Percentiles rank a stretch among this genome's conserved stretches.
Evolutionary conservation across 1,284 basidiomycete species (phyloP).

Genomic region (Garcileccinum viscosum): DNA sequence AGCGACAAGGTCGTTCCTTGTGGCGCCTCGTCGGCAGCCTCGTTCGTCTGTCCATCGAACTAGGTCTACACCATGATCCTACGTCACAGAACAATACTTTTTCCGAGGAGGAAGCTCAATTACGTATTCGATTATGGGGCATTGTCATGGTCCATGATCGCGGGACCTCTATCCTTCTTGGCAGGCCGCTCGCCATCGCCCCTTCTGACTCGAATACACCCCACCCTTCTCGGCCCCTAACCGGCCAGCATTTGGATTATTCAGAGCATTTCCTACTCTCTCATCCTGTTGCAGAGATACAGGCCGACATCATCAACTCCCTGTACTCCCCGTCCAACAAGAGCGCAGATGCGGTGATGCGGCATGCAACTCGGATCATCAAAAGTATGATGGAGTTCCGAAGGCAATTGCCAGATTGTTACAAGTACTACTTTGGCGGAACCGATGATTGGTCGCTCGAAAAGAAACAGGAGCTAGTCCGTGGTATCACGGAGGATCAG

Average conservation of each 20-base stretch:
- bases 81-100: conserved; percentile 69
- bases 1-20: conserved; percentile 83
- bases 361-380: conserved; percentile 76
- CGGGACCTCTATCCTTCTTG: conserved; percentile 82
- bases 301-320: conserved; percentile 84
- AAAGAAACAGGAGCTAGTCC: conserved; percentile 66
- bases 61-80: conserved; percentile 84
- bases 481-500: conserved; percentile 76
- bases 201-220: conserved; percentile 81
- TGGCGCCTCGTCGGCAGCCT: conserved; percentile 85
- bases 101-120: conserved; percentile 72
- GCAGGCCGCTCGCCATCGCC: conserved; percentile 80
- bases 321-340: conserved; percentile 76
- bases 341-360: conserved; percentile 70
- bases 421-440: conserved; percentile 74
- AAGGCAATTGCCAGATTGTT: conserved; percentile 67
- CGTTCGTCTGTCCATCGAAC: conserved; percentile 77
- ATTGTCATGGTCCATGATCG: conserved; percentile 84
- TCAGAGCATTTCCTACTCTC: conserved; percentile 78
- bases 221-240: conserved; percentile 59
- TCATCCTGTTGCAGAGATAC: conserved; percentile 75
- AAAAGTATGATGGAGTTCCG: conserved; percentile 74
- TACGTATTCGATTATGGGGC: conserved; percentile 80
- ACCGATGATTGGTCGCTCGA: conserved; percentile 75
- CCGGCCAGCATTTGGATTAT: conserved; percentile 46